These are phyloP conservation scores for Hymenoscyphus linearis DNA, from an alignment of 2,329 filamentous ascomycete genomes.

Conservation along the genomic window DNA sequence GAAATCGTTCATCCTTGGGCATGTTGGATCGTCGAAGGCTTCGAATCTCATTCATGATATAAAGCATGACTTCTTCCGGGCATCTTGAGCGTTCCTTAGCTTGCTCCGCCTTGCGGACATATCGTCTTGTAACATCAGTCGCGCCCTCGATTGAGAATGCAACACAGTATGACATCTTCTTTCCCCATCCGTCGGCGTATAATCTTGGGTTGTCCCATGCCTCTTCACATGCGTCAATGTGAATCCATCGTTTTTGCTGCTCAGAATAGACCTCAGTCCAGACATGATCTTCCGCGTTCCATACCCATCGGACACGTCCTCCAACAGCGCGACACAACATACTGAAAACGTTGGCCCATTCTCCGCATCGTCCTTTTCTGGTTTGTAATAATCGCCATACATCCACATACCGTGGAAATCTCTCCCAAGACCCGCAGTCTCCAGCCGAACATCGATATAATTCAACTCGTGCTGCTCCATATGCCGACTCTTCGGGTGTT, in stretches of 20 bases:
- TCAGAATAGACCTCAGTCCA: constrained; percentile 98
- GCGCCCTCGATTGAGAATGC: constrained; percentile 89
- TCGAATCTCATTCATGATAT: constrained; percentile 89
- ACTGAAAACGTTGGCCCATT: constrained; percentile 98
- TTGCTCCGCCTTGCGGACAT: constrained; percentile 66
- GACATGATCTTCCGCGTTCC: constrained; percentile 95
- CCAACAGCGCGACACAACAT: constrained; percentile 95
- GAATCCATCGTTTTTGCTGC: constrained; percentile 90
- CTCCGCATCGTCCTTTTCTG: constrained; percentile 77
- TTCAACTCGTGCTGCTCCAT: constrained; percentile 82
- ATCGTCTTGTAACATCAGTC: constrained; percentile 60
- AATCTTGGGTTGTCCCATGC: constrained; percentile 91
- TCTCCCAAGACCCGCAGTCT: constrained; percentile 72
- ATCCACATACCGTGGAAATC: constrained; percentile 91
- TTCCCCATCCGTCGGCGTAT: constrained; percentile 92
- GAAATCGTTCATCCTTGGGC: constrained; percentile 78
- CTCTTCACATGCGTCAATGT: constrained; percentile 91
- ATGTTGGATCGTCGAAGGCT: constrained; percentile 77
- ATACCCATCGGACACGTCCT: constrained; percentile 90
- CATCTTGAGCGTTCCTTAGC: constrained; percentile 72
- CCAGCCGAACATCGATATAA: constrained; percentile 79
- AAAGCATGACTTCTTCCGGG: constrained; percentile 83
- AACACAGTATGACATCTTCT: constrained; percentile 95
- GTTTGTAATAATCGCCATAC: constrained; percentile 90
- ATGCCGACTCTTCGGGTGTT: constrained; percentile 82